Evolutionary conservation across 1,139 yeast species (phyloP).

Genomic region (Geotrichum siamense): DNA sequence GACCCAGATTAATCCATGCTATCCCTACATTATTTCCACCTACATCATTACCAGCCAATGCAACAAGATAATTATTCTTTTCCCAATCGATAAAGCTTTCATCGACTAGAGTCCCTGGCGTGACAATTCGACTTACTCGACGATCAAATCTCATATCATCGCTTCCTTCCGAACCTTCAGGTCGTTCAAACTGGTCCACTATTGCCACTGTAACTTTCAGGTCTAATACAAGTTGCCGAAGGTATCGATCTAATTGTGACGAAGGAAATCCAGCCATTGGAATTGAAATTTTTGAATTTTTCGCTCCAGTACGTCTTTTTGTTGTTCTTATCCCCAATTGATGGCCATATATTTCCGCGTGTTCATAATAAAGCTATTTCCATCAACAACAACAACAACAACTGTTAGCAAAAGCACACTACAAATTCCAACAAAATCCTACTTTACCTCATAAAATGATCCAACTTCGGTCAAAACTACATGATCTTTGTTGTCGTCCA

Average conservation of each 20-base stretch:
- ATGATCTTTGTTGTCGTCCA: slow-evolving; percentile 51
- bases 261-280: slow-evolving; percentile 93
- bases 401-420: too few relatives aligned
- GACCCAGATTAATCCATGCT: slow-evolving; percentile 83
- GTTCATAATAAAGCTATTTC: slow-evolving; percentile 60
- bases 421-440: too few relatives aligned
- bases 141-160: slow-evolving; percentile 46
- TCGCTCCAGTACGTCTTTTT: slow-evolving; percentile 32
- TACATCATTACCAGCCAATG: slow-evolving; percentile 37
- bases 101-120: slow-evolving; percentile 90
- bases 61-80: slow-evolving; percentile 61
- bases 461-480: slow-evolving; percentile 87
- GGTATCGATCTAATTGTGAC: slow-evolving; percentile 61
- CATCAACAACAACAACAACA: too few relatives aligned
- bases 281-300: slow-evolving; percentile 38
- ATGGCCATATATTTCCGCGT: slow-evolving; percentile 70
- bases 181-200: slow-evolving; percentile 51
- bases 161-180: slow-evolving; percentile 11
- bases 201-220: slow-evolving; percentile 67
- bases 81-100: slow-evolving; percentile 73
- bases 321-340: slow-evolving; percentile 58
- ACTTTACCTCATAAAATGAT: slow-evolving; percentile 70
- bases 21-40: slow-evolving; percentile 53
- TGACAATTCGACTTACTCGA: slow-evolving; percentile 68
- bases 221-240: slow-evolving; percentile 65